phyloP scores from a whole-genome alignment of 768 basidiomycete genomes.

The Pulveroboletus frians region DNA sequence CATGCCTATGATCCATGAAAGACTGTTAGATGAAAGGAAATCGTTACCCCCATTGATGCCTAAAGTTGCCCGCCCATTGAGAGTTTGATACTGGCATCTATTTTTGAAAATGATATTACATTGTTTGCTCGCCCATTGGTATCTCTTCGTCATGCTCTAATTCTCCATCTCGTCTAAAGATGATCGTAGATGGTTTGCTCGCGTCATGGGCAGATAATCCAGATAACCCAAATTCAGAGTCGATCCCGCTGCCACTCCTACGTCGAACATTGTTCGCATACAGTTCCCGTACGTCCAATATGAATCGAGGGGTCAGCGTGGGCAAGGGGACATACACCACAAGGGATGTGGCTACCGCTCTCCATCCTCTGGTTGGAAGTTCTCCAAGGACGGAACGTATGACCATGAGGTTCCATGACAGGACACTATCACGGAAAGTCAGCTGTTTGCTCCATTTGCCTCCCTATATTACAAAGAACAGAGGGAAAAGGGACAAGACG shows the following conservation, averaged over 20 bases:
- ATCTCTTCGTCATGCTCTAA: no score
- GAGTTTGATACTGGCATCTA: no score
- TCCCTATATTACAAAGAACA: not conserved
- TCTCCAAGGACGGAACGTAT: no score
- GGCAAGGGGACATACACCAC: not conserved
- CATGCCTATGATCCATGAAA: no score
- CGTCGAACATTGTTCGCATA: not conserved
- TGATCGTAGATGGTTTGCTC: no score
- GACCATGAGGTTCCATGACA: not conserved
- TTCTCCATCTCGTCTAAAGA: no score
- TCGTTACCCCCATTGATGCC: no score
- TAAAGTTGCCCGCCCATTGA: no score
- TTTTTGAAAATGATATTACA: no score
- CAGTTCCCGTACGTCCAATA: conserved; percentile 6
- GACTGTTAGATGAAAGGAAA: no score
- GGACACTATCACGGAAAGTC: not conserved
- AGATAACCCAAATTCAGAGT: conserved; percentile 1
- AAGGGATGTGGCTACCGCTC: not conserved
- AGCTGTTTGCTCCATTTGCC: not conserved
- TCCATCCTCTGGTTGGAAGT: not conserved
- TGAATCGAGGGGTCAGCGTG: conserved; percentile 1
- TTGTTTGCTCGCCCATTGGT: no score
- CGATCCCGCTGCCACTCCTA: not conserved
- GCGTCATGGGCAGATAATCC: no score
- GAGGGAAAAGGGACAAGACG: not conserved